Evolutionary conservation across 331 rosid genomes (phyloP).

Genomic region (Malus hybrid): DNA sequence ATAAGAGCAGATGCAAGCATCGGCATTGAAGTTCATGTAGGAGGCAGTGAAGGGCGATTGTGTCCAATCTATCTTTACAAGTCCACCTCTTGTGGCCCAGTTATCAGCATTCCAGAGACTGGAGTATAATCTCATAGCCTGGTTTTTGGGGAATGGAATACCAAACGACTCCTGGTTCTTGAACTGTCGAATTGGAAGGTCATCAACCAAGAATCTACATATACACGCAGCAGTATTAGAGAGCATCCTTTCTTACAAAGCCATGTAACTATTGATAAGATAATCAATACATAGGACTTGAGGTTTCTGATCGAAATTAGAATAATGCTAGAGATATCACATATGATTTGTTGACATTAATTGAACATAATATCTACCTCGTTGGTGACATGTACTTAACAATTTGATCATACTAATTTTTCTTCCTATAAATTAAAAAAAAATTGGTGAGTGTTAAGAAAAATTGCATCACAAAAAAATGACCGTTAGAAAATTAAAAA

Average conservation of each 20-base stretch:
- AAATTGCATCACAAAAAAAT: too few relatives aligned
- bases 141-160: slow-evolving; percentile 27
- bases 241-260: too few relatives aligned
- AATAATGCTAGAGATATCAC: too few relatives aligned
- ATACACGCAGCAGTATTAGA: neutral
- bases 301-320: too few relatives aligned
- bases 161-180: slow-evolving; percentile 33
- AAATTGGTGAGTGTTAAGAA: too few relatives aligned
- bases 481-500: too few relatives aligned
- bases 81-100: slow-evolving; percentile 55
- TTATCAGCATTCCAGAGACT: slow-evolving; percentile 56
- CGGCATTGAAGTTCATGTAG: slow-evolving; percentile 27
- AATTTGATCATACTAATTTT: too few relatives aligned
- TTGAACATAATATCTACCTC: too few relatives aligned
- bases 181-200: slow-evolving; percentile 38
- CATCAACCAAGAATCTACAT: slow-evolving; percentile 35
- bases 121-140: slow-evolving; percentile 41
- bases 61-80: slow-evolving; percentile 43
- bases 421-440: too few relatives aligned
- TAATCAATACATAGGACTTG: too few relatives aligned
- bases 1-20: slow-evolving; percentile 24
- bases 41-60: slow-evolving; percentile 38
- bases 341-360: too few relatives aligned
- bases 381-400: too few relatives aligned
- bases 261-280: neutral